A percentile compares a stretch with the other conserved stretches of the same genome.
phyloP scores from a whole-genome alignment of 2,329 filamentous ascomycete species.

The Aspergillus fumigatus region DNA sequence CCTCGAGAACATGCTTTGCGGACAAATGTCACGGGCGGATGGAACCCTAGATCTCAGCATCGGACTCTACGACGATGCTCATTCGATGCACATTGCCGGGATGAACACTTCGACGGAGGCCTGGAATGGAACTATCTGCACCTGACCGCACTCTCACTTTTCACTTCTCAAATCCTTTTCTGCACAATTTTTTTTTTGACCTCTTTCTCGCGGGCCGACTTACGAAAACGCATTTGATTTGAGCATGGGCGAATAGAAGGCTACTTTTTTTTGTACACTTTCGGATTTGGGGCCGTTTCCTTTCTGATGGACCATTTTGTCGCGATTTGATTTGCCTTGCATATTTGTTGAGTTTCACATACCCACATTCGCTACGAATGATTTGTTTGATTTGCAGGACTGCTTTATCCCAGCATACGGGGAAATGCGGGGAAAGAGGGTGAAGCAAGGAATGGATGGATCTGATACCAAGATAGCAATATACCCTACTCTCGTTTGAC shows the following conservation, averaged over 20 bases:
- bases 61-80: conserved; percentile 29
- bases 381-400: neutral
- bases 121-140: conserved; percentile 31
- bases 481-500: neutral
- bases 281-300: neutral
- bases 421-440: neutral
- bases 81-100: conserved; percentile 29
- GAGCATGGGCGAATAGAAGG: neutral
- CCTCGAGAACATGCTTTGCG: conserved; percentile 30
- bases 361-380: neutral
- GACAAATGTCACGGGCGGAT: conserved; percentile 25
- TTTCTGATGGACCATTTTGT: neutral
- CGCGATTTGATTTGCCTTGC: neutral
- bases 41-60: conserved; percentile 24
- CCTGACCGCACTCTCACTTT: conserved; percentile 2
- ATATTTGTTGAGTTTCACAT: neutral
- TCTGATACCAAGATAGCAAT: neutral
- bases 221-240: conserved; percentile 10
- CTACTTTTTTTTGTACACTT: neutral
- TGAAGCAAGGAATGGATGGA: neutral
- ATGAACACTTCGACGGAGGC: conserved; percentile 32
- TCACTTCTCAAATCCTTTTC: neutral
- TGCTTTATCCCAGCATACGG: neutral
- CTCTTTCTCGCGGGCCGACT: conserved; percentile 1
- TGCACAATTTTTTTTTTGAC: neutral